Evolutionary conservation across 2,329 filamentous ascomycete genomes (phyloP).

Genomic region (Neopestalotiopsis clavispora): DNA sequence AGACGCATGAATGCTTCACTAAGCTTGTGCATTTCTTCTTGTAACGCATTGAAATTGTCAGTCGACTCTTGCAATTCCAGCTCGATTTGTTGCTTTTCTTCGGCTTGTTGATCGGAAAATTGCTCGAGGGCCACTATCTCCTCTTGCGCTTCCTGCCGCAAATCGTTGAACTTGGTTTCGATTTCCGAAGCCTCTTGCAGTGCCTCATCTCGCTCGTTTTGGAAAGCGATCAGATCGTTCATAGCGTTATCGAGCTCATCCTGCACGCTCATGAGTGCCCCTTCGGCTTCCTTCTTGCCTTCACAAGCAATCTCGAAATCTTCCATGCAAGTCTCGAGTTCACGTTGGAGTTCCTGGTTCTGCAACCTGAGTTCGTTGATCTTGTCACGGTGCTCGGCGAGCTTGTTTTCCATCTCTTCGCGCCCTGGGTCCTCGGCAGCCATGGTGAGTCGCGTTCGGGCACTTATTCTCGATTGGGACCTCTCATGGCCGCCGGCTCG

Average conservation of each 20-base stretch:
- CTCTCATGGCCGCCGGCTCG: constrained; percentile 73
- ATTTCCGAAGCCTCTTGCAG: constrained; percentile 66
- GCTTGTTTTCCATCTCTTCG: constrained; percentile 83
- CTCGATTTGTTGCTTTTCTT: constrained; percentile 72
- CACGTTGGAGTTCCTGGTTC: constrained; percentile 85
- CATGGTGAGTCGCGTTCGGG: constrained; percentile 66
- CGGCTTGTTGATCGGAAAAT: constrained; percentile 74
- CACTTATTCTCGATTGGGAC: constrained; percentile 76
- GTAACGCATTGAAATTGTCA: constrained; percentile 89
- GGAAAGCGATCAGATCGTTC: constrained; percentile 78
- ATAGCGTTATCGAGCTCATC: constrained; percentile 80
- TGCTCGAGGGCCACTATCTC: constrained; percentile 71
- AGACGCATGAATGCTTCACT: constrained; percentile 85
- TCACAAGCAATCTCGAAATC: constrained; percentile 78
- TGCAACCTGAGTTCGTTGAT: constrained; percentile 85
- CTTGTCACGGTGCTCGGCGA: constrained; percentile 83
- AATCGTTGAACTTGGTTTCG: constrained; percentile 64
- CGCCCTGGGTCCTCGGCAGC: constrained; percentile 74
- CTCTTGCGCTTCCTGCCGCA: constrained; percentile 68
- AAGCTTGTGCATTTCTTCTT: constrained; percentile 91
- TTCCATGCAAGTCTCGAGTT: constrained; percentile 78
- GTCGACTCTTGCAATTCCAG: constrained; percentile 75
- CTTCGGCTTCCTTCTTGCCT: constrained; percentile 64
- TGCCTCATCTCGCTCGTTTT: constrained; percentile 86
- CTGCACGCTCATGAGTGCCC: constrained; percentile 67